Conservation (phyloP, 352 stramenopile species). For the Globisporangium splendens region DNA sequence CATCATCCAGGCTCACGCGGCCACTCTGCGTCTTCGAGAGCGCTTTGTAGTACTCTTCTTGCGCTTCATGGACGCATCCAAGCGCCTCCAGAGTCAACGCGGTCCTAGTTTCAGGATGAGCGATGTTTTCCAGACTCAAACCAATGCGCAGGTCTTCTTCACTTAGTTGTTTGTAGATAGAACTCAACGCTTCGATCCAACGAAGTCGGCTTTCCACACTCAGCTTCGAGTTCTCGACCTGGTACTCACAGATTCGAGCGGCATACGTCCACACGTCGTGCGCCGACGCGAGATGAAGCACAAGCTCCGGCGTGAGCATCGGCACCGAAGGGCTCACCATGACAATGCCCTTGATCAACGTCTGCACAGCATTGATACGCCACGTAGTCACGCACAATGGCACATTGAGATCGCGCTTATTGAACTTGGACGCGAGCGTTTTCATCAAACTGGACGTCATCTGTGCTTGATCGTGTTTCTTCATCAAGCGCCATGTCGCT, state of each 20-base stretch:
- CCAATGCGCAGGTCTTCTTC: slow-evolving; percentile 81
- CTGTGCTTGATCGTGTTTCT: slow-evolving; percentile 46
- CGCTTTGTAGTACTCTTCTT: slow-evolving; percentile 86
- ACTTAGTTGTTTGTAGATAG: slow-evolving; percentile 85
- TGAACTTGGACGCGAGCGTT: slow-evolving; percentile 84
- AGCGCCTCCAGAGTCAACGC: slow-evolving; percentile 78
- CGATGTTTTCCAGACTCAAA: slow-evolving; percentile 73
- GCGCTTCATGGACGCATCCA: slow-evolving; percentile 79
- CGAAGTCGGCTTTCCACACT: slow-evolving; percentile 69
- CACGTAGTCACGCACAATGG: slow-evolving; percentile 45
- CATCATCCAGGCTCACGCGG: slow-evolving; percentile 69
- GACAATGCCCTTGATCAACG: slow-evolving; percentile 75
- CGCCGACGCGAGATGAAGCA: slow-evolving; percentile 75
- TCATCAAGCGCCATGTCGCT: slow-evolving; percentile 48
- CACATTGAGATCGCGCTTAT: slow-evolving; percentile 81
- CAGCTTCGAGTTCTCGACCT: slow-evolving; percentile 69
- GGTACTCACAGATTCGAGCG: slow-evolving; percentile 73
- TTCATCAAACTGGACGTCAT: slow-evolving; percentile 64
- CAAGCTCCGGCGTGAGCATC: slow-evolving; percentile 80
- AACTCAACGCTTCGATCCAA: slow-evolving; percentile 83
- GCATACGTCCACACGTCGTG: slow-evolving; percentile 83
- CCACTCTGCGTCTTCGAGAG: slow-evolving; percentile 75
- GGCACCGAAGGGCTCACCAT: slow-evolving; percentile 46
- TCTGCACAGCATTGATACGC: slow-evolving; percentile 84
- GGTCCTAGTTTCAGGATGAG: slow-evolving; percentile 65